A percentile compares a stretch with the other conserved stretches of the same genome.
Conservation (phyloP, 2,329 filamentous ascomycete species). For the Berkeleyomyces rouxiae region DNA sequence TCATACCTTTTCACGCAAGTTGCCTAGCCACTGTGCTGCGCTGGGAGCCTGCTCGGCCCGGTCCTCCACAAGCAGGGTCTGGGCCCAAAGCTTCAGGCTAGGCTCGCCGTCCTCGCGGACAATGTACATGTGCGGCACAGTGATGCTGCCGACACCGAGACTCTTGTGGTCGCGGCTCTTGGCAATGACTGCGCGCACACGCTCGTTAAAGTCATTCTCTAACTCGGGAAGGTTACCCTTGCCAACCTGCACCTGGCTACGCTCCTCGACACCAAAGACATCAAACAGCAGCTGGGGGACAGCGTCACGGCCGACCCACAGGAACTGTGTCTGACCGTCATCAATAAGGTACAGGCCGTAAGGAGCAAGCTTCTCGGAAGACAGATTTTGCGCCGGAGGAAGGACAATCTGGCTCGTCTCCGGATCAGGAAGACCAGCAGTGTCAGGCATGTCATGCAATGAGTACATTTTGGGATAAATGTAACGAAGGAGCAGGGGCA, state of each 20-base stretch:
- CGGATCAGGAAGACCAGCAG: conserved; percentile 68
- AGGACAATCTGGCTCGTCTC: conserved; percentile 79
- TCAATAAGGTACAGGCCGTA: conserved; percentile 94
- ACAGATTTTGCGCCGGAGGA: conserved; percentile 69
- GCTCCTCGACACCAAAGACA: conserved; percentile 78
- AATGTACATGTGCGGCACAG: conserved; percentile 82
- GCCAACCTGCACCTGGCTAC: conserved; percentile 72
- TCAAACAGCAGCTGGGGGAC: conserved; percentile 78
- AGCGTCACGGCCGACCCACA: conserved; percentile 88
- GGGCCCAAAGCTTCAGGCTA: conserved; percentile 87
- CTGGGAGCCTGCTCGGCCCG: conserved; percentile 86
- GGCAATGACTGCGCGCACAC: conserved; percentile 72
- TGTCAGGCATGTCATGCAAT: conserved; percentile 90
- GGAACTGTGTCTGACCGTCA: conserved; percentile 91
- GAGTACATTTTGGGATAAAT: conserved; percentile 78
- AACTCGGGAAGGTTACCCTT: conserved; percentile 76
- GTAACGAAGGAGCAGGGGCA: conserved; percentile 82
- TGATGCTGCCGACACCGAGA: conserved; percentile 80
- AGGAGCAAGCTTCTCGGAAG: conserved; percentile 70
- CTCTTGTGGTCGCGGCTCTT: conserved; percentile 82
- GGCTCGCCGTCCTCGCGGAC: conserved; percentile 93
- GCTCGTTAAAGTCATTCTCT: conserved; percentile 93
- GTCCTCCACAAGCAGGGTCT: conserved; percentile 89
- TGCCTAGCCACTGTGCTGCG: conserved; percentile 83
- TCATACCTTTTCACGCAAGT: conserved; percentile 78